Evolutionary conservation across 805 yeast genomes (phyloP), one percentile per base, ranked within the genome.

Genomic region (Saccharomycopsis sp.): DNA sequence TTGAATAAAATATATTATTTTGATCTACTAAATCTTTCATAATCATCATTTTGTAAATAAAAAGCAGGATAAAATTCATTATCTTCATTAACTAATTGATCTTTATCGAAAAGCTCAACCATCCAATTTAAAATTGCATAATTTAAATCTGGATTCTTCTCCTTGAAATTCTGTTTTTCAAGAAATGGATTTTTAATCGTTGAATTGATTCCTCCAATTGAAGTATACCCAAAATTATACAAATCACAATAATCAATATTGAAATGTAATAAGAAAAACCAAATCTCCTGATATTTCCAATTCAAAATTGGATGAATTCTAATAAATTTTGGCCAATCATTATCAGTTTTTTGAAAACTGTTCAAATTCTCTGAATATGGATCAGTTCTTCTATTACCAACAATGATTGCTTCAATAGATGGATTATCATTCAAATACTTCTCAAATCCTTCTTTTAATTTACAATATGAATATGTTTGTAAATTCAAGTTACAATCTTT

Each of bases 301-400:
- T 83, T 83, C 32, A 92, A 65, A 5, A 92, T 76, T 0, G 98
- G 97, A 52, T 88, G 94, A 3, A 88, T 64, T 37, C 98, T 61
- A 47, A 79, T 60, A 54, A 92, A 89, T 21, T 67, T 62, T 3
- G 98, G 98, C 97, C 97, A 92, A 43, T 86, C 77, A 44, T 77
- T 79, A 53, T 89, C 96, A 0, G 98, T 92, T 30, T 53, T 59
- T 53, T 86, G 94, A 39, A 84, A 70, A 34, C 71, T 67, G 21
- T 62, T 46, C 34, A 89, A 62, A 17, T 62, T 50, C 2, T 62
- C 64, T 0, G 95, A 92, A 58, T 70, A 83, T 0, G 98, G 97
- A 55, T 92, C 98, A 2, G 85, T 75, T 42, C 81, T 69, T 40
- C 98, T 67, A 23, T 86, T 84, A 0, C 98, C 98, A 3, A 92